Evolutionary conservation across 768 basidiomycete species (phyloP).

Genomic region (Lactarius sp.): DNA sequence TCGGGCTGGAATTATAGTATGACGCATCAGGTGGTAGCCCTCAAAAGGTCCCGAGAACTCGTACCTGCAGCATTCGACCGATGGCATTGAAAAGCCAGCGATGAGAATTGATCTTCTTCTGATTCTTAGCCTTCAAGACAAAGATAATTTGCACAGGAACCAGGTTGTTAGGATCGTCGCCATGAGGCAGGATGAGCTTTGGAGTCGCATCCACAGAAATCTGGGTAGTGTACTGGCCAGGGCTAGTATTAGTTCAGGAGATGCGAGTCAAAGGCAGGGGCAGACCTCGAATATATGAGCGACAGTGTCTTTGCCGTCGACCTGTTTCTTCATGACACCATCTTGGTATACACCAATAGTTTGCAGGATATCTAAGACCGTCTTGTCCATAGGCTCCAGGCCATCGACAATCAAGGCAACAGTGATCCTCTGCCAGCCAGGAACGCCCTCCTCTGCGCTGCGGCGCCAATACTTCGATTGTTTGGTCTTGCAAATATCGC

Average conservation of each 20-base stretch:
- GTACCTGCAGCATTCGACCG: slow-evolving; percentile 69
- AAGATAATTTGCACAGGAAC: slow-evolving; percentile 92
- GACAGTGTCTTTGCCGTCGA: slow-evolving; percentile 83
- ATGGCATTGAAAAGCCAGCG: slow-evolving; percentile 96
- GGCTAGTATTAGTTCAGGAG: slow-evolving; percentile 11
- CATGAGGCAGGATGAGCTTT: slow-evolving; percentile 84
- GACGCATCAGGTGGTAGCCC: neutral
- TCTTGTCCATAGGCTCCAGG: slow-evolving; percentile 93
- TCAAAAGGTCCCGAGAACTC: slow-evolving; percentile 25
- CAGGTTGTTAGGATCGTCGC: slow-evolving; percentile 86
- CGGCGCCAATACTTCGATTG: slow-evolving; percentile 89
- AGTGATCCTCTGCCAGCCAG: slow-evolving; percentile 87
- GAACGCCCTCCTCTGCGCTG: slow-evolving; percentile 75
- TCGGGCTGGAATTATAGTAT: slow-evolving; percentile 56
- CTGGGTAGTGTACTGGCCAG: slow-evolving; percentile 85
- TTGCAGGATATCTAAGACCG: slow-evolving; percentile 80
- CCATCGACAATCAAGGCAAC: slow-evolving; percentile 92
- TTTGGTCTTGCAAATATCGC: slow-evolving; percentile 95
- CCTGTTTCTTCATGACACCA: slow-evolving; percentile 90
- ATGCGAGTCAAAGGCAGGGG: neutral
- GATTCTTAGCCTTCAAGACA: slow-evolving; percentile 88
- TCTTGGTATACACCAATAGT: slow-evolving; percentile 93
- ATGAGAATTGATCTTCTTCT: slow-evolving; percentile 95
- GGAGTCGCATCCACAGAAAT: slow-evolving; percentile 89
- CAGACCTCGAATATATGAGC: slow-evolving; percentile 92